Percentiles rank a stretch among this genome's conserved stretches.
Evolutionary conservation across 2,329 filamentous ascomycete genomes (phyloP).

Genomic region (Beauveria rudraprayagi): DNA sequence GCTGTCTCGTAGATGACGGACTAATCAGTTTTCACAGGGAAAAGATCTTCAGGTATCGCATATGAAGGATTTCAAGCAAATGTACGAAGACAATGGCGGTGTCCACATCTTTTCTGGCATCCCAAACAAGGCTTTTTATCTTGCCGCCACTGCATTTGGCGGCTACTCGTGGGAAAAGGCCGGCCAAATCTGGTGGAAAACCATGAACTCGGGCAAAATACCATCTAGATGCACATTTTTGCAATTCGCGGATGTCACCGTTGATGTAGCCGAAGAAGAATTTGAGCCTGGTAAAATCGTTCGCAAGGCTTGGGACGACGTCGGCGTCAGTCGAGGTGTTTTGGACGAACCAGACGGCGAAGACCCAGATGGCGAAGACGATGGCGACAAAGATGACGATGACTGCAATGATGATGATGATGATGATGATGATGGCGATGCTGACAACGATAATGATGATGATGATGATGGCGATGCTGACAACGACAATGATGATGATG

Average conservation of each 20-base stretch:
- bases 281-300: conserved; percentile 37
- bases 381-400: background rate
- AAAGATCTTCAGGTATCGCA: conserved; percentile 45
- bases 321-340: conserved; percentile 29
- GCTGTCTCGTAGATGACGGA: background rate
- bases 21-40: conserved; percentile 25
- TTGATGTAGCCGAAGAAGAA: conserved; percentile 35
- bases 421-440: background rate
- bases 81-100: conserved; percentile 40
- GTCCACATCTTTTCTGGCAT: conserved; percentile 51
- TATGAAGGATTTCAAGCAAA: conserved; percentile 35
- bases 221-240: conserved; percentile 34
- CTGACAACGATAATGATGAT: background rate
- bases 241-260: conserved; percentile 41
- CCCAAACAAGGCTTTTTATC: conserved; percentile 49
- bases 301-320: conserved; percentile 38
- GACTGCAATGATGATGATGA: background rate
- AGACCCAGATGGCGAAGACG: background rate
- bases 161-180: conserved; percentile 48
- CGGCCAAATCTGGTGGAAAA: conserved; percentile 45
- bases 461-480: background rate
- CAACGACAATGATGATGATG: background rate
- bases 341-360: conserved; percentile 8
- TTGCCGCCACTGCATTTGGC: conserved; percentile 37
- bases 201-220: conserved; percentile 36